Evolutionary conservation across 2,329 filamentous ascomycete species (phyloP).

Genomic region (Teratosphaeria epicoccoides): DNA sequence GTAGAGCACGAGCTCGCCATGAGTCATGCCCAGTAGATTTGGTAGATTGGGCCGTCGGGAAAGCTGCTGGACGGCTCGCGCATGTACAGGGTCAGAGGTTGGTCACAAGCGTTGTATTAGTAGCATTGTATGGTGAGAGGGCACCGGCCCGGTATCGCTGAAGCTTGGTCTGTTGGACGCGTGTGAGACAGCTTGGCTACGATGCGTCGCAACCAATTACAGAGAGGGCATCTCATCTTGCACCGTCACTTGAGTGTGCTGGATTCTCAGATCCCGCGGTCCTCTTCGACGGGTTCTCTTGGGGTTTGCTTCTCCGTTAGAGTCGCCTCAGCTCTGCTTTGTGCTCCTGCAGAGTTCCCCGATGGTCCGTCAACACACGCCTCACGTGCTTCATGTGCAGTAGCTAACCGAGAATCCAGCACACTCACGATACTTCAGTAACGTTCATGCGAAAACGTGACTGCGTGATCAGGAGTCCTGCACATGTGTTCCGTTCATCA

Average conservation of each 20-base stretch:
- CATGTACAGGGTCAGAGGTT: neutral
- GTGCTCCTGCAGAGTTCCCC: neutral
- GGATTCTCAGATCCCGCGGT: neutral
- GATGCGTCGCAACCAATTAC: too few species aligned
- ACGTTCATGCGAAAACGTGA: too few species aligned
- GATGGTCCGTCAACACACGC: too few species aligned
- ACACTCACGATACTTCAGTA: too few species aligned
- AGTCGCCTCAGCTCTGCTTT: neutral
- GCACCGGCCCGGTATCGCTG: neutral
- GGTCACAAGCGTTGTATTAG: neutral
- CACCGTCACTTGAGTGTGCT: neutral
- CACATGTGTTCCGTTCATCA: too few species aligned
- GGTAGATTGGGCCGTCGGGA: neutral
- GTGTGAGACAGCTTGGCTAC: neutral
- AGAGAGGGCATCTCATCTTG: neutral
- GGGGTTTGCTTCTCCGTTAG: too few species aligned
- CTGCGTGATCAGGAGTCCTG: too few species aligned
- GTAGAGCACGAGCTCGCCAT: neutral
- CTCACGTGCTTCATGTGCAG: too few species aligned
- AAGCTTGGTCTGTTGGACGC: neutral
- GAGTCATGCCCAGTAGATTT: neutral
- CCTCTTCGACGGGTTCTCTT: too few species aligned
- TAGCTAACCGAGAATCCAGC: too few species aligned
- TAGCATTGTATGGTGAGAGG: neutral
- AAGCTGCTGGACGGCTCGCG: neutral